Base-by-base conservation (phyloP, 2,329 filamentous ascomycete genomes). In the Cordyceps fumosorosea region DNA sequence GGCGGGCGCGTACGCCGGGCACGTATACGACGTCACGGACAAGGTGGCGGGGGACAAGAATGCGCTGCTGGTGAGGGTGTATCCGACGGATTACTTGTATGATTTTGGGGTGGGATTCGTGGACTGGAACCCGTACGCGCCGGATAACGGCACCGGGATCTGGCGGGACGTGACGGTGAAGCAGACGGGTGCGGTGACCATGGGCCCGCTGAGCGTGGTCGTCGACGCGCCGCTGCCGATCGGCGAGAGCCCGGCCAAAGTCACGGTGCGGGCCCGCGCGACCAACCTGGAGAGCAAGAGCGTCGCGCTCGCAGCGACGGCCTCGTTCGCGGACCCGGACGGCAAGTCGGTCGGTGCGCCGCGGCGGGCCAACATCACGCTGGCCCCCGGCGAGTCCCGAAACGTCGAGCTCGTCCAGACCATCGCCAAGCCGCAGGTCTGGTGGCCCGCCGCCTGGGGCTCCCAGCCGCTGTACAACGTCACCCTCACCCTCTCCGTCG, bases 401-500 rank as follows among this genome's bases (percentile, higher is more conserved):
- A 77, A 79, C 1, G 60, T 84, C 0, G 65, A 68, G 40, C 63
- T 71, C 22, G 54, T 62, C n/a, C 64, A 70, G 37, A 67, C 68
- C 1, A 64, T 86, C 14, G 57, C 72, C 0, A 71, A 78, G 1
- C 80, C 83, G 0, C 66, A 77, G 14, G 75, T 86, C 14, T 88
- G 85, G 85, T 88, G 84, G 84, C 84, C 85, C 0, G 79, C 76
- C 47, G 73, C 77, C 56, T 88, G 84, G 84, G 85, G 85, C 2
- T 66, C 72, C 0, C 85, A 85, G 65, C 81, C 81, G 0, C 69
- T 85, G 6, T 85, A 85, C 64, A 67, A 56, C 3, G 71, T 70
- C 7, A 63, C 69, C 51, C 40, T 78, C 6, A 69, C 69, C 1
- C 68, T 72, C 6, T 68, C 66, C 3, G 68, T 73, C 8, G 68